Evolutionary conservation across 2,329 filamentous ascomycete genomes (phyloP).

Genomic region (Helotiales sp.): DNA sequence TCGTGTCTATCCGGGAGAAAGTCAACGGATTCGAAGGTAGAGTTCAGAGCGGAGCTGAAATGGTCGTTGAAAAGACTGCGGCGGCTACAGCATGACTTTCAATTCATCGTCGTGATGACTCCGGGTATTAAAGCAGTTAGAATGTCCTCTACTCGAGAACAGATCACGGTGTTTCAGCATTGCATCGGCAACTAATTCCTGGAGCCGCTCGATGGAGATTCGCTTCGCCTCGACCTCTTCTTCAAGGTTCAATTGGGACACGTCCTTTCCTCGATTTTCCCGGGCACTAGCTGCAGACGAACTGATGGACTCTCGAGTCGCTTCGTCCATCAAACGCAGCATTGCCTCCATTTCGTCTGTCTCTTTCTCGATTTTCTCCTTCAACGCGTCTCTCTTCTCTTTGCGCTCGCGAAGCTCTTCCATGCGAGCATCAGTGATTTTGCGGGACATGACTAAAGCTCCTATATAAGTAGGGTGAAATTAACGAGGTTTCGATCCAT

Average conservation of each 20-base stretch:
- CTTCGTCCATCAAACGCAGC: constrained; percentile 8
- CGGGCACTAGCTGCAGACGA: constrained; percentile 6
- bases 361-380: constrained; percentile 11
- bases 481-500: no score
- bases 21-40: constrained; percentile 3
- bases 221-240: constrained; percentile 7
- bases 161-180: constrained; percentile 10
- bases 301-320: neutral
- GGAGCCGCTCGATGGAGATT: constrained; percentile 10
- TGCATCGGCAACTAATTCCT: constrained; percentile 8
- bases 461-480: no score
- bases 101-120: no score
- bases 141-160: no score
- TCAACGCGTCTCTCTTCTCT: constrained; percentile 1
- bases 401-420: constrained; percentile 8
- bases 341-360: constrained; percentile 10
- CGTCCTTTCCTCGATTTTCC: constrained; percentile 5
- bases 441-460: constrained; percentile 9
- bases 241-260: constrained; percentile 8
- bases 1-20: constrained; percentile 1
- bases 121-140: no score
- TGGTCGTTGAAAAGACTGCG: neutral
- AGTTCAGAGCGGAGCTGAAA: neutral
- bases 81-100: constrained; percentile 5
- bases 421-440: constrained; percentile 9